Conservation (phyloP, 1,284 basidiomycete genomes). For the Cutaneotrichosporon dermatis region DNA sequence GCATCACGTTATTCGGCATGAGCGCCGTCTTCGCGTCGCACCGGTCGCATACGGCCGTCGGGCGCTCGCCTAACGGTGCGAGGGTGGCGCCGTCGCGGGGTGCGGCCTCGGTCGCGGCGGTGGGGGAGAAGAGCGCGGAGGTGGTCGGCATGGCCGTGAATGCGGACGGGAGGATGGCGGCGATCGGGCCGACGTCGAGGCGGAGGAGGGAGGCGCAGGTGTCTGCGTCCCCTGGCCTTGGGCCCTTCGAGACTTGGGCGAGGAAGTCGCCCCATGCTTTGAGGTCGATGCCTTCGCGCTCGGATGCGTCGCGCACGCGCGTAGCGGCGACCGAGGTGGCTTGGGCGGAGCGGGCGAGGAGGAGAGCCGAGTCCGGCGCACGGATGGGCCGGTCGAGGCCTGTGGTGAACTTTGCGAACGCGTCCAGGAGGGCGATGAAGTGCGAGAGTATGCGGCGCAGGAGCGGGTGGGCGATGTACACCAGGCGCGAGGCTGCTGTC, state of each 20-base stretch:
- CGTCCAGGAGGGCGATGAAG: conserved; percentile 28
- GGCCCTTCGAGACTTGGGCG: conserved; percentile 13
- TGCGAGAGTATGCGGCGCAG: conserved; percentile 22
- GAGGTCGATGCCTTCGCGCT: conserved; percentile 31
- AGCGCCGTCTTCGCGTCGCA: conserved; percentile 24
- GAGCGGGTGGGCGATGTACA: conserved; percentile 31
- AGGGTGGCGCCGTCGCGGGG: conserved; percentile 28
- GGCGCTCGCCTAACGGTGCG: conserved; percentile 18
- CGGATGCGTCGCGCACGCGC: conserved; percentile 23
- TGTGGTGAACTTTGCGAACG: conserved; percentile 25
- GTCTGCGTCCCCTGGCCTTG: conserved; percentile 14
- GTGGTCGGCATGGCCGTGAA: conserved; percentile 23
- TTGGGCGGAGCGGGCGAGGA: conserved; percentile 21
- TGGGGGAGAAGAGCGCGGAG: conserved; percentile 26
- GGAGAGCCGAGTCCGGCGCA: conserved; percentile 21
- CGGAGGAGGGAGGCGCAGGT: conserved; percentile 17
- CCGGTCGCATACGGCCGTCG: conserved; percentile 25
- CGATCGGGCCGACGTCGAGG: conserved; percentile 16
- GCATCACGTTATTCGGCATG: conserved; percentile 10
- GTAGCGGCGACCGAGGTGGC: conserved; percentile 34
- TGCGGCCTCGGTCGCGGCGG: conserved; percentile 1
- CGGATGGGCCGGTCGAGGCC: conserved; percentile 33
- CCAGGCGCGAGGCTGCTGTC: conserved; percentile 10
- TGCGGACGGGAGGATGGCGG: conserved; percentile 9
- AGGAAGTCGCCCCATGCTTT: conserved; percentile 32